Evolutionary conservation across 208 protist species (phyloP), one percentile per base, ranked within the genome.

Genomic region (Trypanosoma vivax): DNA sequence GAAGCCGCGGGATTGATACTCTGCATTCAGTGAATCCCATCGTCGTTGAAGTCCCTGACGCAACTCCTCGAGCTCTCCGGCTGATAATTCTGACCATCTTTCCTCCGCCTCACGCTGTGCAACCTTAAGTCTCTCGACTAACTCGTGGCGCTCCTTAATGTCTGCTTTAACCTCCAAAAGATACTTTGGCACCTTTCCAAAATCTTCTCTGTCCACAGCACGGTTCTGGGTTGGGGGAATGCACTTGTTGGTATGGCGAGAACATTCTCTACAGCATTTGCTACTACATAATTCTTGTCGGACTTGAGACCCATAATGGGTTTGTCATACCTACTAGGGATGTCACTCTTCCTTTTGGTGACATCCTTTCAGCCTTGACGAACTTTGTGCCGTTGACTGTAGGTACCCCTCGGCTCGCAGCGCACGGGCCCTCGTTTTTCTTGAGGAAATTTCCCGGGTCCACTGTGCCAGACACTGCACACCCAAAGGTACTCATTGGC

Each of bases 251-350:
- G 85, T 46, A 92, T 70, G 7, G 85, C 83, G 59, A 95, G 52
- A 53, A 92, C 88, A 56, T 81, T 94, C 41, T 97, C 92, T 3
- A 97, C 94, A 6, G 94, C 92, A 60, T 97, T 97, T 14, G 83
- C 82, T 13, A 96, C 74, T 7, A 97, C 88, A 60, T 88, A 97
- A 52, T 97, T 96, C 66, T 97, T 97, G 27, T 96, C 80, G 1
- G 89, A 93, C 37, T 79, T 92, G 9, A 97, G 58, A 0, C 92
- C 92, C 84, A 96, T 94, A 28, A 97, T 78, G 0, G 94, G 94
- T 43, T 73, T 79, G 37, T 97, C 92, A 35, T 81, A 42, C 21
- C 81, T 76, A 58, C 57, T 60, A 5, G 89, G 83, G 11, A 95
- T 72, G 45, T 84, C 73, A 24, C 70, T 61, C 60, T 92, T 92